A percentile compares a stretch with the other conserved stretches of the same genome.
phyloP scores from a whole-genome alignment of 139 green algal species.

The Closterium sp. region DNA sequence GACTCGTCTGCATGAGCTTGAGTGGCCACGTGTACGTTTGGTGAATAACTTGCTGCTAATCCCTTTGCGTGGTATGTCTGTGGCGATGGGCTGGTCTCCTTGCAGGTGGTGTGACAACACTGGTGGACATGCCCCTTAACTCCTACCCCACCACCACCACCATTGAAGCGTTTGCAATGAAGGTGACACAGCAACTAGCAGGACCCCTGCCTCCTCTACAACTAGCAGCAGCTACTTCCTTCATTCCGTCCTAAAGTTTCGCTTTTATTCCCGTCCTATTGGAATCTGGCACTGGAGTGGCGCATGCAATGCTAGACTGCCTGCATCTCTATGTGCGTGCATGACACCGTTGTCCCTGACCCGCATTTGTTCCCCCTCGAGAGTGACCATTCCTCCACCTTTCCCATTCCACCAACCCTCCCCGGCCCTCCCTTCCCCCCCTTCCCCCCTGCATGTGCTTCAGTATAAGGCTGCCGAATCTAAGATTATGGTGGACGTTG shows the following conservation, averaged over 20 bases:
- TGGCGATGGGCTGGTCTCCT: not conserved
- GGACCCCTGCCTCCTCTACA: not conserved
- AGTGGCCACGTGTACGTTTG: too few species aligned
- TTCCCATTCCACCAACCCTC: not conserved
- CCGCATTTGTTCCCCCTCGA: too few species aligned
- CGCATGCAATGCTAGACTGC: not conserved
- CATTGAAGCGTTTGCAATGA: not conserved
- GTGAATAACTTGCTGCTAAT: too few species aligned
- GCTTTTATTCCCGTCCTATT: not conserved
- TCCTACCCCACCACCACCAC: slow-evolving; percentile 64
- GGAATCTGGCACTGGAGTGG: not conserved
- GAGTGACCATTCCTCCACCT: not conserved
- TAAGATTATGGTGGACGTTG: slow-evolving; percentile 26
- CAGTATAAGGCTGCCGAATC: slow-evolving; percentile 61
- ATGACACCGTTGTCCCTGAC: too few species aligned
- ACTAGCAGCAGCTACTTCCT: not conserved
- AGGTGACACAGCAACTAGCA: not conserved
- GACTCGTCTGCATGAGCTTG: too few species aligned
- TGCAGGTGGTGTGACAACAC: slow-evolving; percentile 79
- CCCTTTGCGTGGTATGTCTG: not conserved
- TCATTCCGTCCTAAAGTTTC: not conserved
- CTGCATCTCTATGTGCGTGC: too few species aligned
- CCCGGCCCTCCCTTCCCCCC: not conserved
- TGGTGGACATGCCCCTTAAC: slow-evolving; percentile 97
- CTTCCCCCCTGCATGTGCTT: not conserved